Percentiles rank a stretch among this genome's conserved stretches.
phyloP scores from a whole-genome alignment of 345 rosid species.

The Corchorus capsularis region DNA sequence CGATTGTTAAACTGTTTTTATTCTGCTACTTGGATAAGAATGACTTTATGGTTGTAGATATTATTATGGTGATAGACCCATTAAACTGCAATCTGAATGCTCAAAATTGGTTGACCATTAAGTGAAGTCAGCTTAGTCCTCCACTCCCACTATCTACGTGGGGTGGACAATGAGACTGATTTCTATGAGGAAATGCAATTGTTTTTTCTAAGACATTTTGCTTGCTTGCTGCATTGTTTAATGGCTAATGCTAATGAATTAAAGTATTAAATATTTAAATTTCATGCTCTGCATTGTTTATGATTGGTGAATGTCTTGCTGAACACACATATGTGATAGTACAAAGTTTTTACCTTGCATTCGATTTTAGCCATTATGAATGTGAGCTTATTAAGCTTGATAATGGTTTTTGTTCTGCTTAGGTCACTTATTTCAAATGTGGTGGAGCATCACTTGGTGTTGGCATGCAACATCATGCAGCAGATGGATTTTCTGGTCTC shows the following conservation, averaged over 20 bases:
- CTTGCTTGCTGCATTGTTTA: not conserved
- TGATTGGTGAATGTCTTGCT: not conserved
- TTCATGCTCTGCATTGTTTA: not conserved
- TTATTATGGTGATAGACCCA: not conserved
- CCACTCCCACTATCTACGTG: not conserved
- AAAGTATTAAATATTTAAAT: not conserved
- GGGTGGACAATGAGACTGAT: not conserved
- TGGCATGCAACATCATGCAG: slow-evolving; percentile 95
- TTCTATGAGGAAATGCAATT: not conserved
- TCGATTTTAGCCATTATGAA: not conserved
- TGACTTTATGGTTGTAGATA: not conserved
- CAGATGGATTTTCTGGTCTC: slow-evolving; percentile 95
- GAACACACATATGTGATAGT: no score
- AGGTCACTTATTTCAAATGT: slow-evolving; percentile 90
- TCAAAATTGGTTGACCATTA: not conserved
- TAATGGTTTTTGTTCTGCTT: slow-evolving; percentile 14
- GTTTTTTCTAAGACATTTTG: not conserved
- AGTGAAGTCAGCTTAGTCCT: not conserved
- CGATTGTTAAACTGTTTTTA: not conserved
- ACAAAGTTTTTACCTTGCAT: no score
- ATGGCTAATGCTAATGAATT: not conserved
- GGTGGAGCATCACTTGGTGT: slow-evolving; percentile 98
- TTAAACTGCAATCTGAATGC: not conserved
- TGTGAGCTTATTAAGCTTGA: not conserved
- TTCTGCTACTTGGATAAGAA: not conserved